Evolutionary conservation across 257 asterid genomes (phyloP).

Genomic region (Verbascum thapsus): DNA sequence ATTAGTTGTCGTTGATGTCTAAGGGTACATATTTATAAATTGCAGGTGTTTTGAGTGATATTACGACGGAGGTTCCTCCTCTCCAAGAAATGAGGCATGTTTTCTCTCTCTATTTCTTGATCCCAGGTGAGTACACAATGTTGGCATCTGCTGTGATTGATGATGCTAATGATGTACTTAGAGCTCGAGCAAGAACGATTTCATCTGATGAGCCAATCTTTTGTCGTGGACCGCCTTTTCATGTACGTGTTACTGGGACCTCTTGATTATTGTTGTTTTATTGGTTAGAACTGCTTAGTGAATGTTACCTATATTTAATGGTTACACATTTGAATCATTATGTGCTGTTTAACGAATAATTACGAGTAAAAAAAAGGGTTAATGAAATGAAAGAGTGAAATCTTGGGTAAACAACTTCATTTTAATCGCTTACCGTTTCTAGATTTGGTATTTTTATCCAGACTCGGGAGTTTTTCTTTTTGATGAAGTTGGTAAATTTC

Average conservation of each 20-base stretch:
- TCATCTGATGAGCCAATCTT: conserved; percentile 80
- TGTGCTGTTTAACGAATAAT: no score
- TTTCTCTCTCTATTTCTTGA: conserved; percentile 87
- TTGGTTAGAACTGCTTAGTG: conserved; percentile 15
- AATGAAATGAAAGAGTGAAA: no score
- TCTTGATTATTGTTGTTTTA: conserved; percentile 35
- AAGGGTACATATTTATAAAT: conserved; percentile 24
- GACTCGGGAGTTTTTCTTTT: no score
- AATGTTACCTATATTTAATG: conserved; percentile 9
- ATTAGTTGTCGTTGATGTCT: neutral
- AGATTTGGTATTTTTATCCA: no score
- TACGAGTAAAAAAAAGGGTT: no score
- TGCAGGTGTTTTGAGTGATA: conserved; percentile 79
- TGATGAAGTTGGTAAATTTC: no score
- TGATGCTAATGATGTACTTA: conserved; percentile 88
- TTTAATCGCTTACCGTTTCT: no score
- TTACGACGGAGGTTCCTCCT: conserved; percentile 82
- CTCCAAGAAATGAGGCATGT: conserved; percentile 77
- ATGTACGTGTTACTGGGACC: conserved; percentile 79
- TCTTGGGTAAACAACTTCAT: no score
- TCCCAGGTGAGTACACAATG: conserved; percentile 94
- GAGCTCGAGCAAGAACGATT: conserved; percentile 79
- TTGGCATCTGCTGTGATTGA: conserved; percentile 90
- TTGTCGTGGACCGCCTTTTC: conserved; percentile 98
- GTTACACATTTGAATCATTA: no score